These are phyloP conservation scores for Colletotrichum orbiculare DNA, from an alignment of 2,329 filamentous ascomycete species.

Conservation along the genomic window DNA sequence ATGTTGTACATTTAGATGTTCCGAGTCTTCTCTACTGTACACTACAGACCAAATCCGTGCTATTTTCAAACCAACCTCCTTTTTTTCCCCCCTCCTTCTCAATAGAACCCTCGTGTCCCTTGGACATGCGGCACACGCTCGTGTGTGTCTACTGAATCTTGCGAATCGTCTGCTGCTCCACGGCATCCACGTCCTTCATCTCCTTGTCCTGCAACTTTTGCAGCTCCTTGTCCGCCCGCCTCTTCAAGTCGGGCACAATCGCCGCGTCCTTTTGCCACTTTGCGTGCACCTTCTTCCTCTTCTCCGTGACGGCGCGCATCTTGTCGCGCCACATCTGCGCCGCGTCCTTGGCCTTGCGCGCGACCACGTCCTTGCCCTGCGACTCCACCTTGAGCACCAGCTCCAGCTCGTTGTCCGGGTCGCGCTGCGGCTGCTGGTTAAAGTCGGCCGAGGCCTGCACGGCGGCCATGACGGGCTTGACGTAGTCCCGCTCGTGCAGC, in stretches of 20 bases:
- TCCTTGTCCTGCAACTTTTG: slow-evolving; percentile 64
- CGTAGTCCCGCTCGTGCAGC: slow-evolving; percentile 54
- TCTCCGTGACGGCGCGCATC: slow-evolving; percentile 58
- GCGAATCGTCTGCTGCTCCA: slow-evolving; percentile 61
- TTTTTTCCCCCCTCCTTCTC: background rate
- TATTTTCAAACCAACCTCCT: too few relatives aligned
- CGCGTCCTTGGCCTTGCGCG: slow-evolving; percentile 55
- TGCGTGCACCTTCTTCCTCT: slow-evolving; percentile 60
- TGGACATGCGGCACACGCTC: background rate
- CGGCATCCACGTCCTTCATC: slow-evolving; percentile 60
- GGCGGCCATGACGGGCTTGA: slow-evolving; percentile 67
- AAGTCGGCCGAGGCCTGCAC: slow-evolving; percentile 63
- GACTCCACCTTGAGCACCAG: slow-evolving; percentile 65
- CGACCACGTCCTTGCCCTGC: slow-evolving; percentile 60
- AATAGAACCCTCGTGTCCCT: background rate
- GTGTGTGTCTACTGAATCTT: slow-evolving; percentile 46
- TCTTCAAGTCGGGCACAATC: slow-evolving; percentile 60
- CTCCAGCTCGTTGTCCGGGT: slow-evolving; percentile 69
- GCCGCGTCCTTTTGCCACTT: slow-evolving; percentile 58
- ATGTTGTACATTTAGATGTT: slow-evolving; percentile 30
- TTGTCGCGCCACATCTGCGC: slow-evolving; percentile 63
- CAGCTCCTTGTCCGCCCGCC: slow-evolving; percentile 58
- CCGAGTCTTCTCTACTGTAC: slow-evolving; percentile 28
- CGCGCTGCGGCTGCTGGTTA: slow-evolving; percentile 70
- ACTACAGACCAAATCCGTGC: slow-evolving; percentile 4